phyloP scores from a whole-genome alignment of 805 yeast genomes.

The Starmerella potacharoeniae region DNA sequence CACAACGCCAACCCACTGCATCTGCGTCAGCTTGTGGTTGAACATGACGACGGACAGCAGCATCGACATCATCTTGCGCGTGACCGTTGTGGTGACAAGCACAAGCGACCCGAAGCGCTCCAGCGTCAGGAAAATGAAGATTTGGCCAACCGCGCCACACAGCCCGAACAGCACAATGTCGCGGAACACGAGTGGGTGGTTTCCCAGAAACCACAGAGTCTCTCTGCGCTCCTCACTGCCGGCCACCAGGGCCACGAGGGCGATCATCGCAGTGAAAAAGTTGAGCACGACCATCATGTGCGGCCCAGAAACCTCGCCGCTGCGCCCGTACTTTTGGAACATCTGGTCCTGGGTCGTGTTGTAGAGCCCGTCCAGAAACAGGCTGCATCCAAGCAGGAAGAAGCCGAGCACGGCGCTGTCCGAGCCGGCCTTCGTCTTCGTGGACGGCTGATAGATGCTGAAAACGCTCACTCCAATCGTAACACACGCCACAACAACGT shows the following conservation, averaged over 20 bases:
- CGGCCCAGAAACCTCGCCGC: constrained; percentile 55
- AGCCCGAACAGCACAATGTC: constrained; percentile 59
- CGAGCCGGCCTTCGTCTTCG: constrained; percentile 28
- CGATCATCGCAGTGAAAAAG: constrained; percentile 34
- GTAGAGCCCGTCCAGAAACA: constrained; percentile 81
- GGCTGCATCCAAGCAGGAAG: constrained; percentile 43
- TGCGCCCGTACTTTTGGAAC: constrained; percentile 37
- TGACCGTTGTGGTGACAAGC: constrained; percentile 85
- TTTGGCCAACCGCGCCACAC: constrained; percentile 85
- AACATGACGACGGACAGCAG: constrained; percentile 73
- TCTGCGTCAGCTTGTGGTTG: constrained; percentile 54
- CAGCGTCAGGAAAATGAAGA: constrained; percentile 78
- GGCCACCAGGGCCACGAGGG: constrained; percentile 29
- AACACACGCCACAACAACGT: constrained; percentile 63
- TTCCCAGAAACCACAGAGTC: constrained; percentile 37
- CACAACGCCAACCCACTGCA: constrained; percentile 70
- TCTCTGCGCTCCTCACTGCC: constrained; percentile 42
- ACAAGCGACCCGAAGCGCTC: constrained; percentile 77
- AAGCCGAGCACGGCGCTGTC: constrained; percentile 42
- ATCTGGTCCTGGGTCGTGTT: constrained; percentile 88
- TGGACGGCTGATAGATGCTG: constrained; percentile 37
- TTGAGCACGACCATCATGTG: constrained; percentile 73
- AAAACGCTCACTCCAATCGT: constrained; percentile 76
- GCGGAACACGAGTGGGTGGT: constrained; percentile 42
- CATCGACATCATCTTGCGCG: constrained; percentile 95